These are phyloP conservation scores for Debaryomycetaceae sp. DNA, from an alignment of 1,139 yeast species.

Conservation along the genomic window DNA sequence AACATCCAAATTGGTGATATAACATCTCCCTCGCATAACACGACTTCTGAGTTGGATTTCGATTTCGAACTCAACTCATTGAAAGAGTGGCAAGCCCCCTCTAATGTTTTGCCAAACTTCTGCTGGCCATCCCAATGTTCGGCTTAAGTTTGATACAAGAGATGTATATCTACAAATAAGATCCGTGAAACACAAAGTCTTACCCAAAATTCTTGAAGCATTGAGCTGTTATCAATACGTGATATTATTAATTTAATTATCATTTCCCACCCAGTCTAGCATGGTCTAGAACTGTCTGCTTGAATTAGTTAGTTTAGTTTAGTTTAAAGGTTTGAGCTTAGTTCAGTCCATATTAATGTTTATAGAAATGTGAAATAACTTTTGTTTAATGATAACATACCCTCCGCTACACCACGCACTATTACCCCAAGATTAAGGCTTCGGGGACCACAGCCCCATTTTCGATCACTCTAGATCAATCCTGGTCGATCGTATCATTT, in stretches of 20 bases:
- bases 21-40: neutral
- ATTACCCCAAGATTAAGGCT: too few species aligned
- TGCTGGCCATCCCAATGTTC: neutral
- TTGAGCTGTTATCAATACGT: too few species aligned
- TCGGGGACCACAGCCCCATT: too few species aligned
- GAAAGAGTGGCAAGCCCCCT: neutral
- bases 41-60: neutral
- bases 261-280: neutral
- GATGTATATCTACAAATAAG: too few species aligned
- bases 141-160: neutral
- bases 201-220: too few species aligned
- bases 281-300: neutral
- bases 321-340: neutral
- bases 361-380: neutral
- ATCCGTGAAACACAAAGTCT: too few species aligned
- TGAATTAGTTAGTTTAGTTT: neutral
- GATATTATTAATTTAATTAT: too few species aligned
- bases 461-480: too few species aligned
- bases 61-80: neutral
- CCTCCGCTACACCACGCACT: too few species aligned
- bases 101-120: neutral
- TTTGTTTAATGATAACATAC: too few species aligned
- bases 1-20: neutral
- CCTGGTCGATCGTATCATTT: too few species aligned
- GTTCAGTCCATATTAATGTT: neutral